These are phyloP conservation scores for Russula emetica DNA, from an alignment of 768 basidiomycete genomes.

Conservation along the genomic window DNA sequence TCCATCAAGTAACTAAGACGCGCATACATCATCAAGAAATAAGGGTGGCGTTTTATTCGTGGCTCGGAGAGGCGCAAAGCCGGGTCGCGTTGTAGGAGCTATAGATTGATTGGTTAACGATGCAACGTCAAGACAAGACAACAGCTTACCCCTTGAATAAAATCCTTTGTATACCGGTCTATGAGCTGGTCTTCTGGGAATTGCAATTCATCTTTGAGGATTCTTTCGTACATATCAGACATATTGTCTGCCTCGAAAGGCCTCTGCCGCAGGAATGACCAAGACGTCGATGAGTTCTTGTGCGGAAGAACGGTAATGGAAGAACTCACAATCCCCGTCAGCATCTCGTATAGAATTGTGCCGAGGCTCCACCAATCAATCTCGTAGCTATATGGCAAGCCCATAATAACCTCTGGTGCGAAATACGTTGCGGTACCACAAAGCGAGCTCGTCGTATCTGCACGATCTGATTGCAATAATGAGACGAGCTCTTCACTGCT, in stretches of 20 bases:
- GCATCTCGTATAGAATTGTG: slow-evolving; percentile 96
- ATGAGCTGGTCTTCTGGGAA: slow-evolving; percentile 88
- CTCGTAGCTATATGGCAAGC: slow-evolving; percentile 84
- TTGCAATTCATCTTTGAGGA: slow-evolving; percentile 81
- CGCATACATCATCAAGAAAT: slow-evolving; percentile 83
- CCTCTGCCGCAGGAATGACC: slow-evolving; percentile 49
- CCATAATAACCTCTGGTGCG: slow-evolving; percentile 94
- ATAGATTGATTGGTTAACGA: slow-evolving; percentile 7
- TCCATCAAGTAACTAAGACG: slow-evolving; percentile 40
- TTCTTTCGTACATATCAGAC: slow-evolving; percentile 90
- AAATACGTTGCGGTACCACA: slow-evolving; percentile 95
- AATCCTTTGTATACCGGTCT: slow-evolving; percentile 89
- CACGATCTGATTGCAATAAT: slow-evolving; percentile 53
- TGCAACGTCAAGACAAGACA: neutral
- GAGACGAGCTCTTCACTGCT: slow-evolving; percentile 49
- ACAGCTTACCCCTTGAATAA: slow-evolving; percentile 81
- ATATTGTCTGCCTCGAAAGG: slow-evolving; percentile 94
- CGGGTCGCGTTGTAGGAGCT: slow-evolving; percentile 89
- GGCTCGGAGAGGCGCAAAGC: slow-evolving; percentile 87
- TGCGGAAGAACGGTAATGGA: slow-evolving; percentile 11
- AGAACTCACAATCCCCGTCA: slow-evolving; percentile 82
- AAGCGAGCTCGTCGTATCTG: slow-evolving; percentile 77
- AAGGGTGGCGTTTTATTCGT: slow-evolving; percentile 88
- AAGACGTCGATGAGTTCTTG: slow-evolving; percentile 21
- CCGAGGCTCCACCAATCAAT: slow-evolving; percentile 99